Base-by-base conservation (phyloP, 2,329 filamentous ascomycete genomes). In the Dothistroma pini region DNA sequence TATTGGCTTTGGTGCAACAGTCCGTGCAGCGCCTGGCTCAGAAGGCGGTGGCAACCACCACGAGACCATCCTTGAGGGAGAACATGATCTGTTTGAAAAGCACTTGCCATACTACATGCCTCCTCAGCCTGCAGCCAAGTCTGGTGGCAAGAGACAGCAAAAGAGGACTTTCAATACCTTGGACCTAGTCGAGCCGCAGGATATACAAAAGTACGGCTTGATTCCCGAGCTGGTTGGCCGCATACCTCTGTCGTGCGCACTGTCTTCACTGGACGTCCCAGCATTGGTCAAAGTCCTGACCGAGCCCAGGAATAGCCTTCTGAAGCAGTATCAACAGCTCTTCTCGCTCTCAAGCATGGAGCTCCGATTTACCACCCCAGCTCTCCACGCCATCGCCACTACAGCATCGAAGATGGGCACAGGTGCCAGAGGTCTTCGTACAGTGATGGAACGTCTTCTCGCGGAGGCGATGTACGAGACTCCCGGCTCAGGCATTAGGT, bases 181-280 rank as follows among this genome's bases (percentile, higher is more conserved):
- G 65, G 77, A 86, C 56, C 71, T 85, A 8, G 79, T 86, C 56
- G 93, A 97, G 76, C 82, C 96, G 29, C 92, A 97, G 75, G 89
- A 86, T 58, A 76, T 96, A 51, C 77, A 79, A 25, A 84, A 84
- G 3, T 72, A 74, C 2, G 81, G 93, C 14, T 91, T 97, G 72
- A 97, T 97, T 57, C 93, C 93, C 0, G 93, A 97, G 76, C 82
- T 97, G n/a, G 89, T 97, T 57, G 95, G 95, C n/a, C 89, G 95
- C 19, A 86, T 99, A 53, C 93, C 96, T 56, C 91, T 96, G 61
- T 89, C 92, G 54, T 92, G 91, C 63, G 90, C 95, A 0, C 84
- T 99, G 0, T 88, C 90, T 14, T 87, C 91, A 0, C 82, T 99
- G 0, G 83, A 84, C 57, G 81, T 86, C 64, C 77, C 83, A 19